phyloP scores from a whole-genome alignment of 2,329 filamentous ascomycete species.

The Penicillium sp. region DNA sequence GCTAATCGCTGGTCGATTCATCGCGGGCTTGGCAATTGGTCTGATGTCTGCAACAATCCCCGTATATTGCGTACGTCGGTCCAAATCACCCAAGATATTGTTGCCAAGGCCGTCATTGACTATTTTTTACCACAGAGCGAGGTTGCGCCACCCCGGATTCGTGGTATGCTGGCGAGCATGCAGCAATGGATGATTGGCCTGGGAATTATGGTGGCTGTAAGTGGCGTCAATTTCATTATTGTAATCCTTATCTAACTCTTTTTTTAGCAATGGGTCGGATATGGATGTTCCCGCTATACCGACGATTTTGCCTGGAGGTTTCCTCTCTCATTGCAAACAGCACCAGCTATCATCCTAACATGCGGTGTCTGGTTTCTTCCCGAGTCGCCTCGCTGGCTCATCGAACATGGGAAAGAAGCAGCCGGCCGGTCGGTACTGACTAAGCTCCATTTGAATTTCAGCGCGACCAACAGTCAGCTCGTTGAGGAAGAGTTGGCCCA shows the following conservation, averaged over 20 bases:
- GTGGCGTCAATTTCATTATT: slow-evolving; percentile 17
- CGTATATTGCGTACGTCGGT: slow-evolving; percentile 44
- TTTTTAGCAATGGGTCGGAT: slow-evolving; percentile 50
- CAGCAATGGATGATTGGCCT: slow-evolving; percentile 50
- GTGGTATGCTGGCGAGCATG: slow-evolving; percentile 43
- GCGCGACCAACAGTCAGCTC: slow-evolving; percentile 29
- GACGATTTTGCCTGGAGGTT: slow-evolving; percentile 38
- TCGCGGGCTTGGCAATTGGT: slow-evolving; percentile 53
- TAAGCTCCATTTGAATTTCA: slow-evolving; percentile 33
- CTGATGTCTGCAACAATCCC: slow-evolving; percentile 50
- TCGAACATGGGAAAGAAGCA: slow-evolving; percentile 38
- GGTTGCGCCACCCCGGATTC: slow-evolving; percentile 39
- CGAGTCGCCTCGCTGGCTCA: slow-evolving; percentile 39
- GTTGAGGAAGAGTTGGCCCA: slow-evolving; percentile 45
- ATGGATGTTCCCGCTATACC: slow-evolving; percentile 41
- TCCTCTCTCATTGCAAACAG: slow-evolving; percentile 35
- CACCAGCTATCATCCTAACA: slow-evolving; percentile 42
- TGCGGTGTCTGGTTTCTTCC: slow-evolving; percentile 35
- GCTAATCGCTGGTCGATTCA: slow-evolving; percentile 52
- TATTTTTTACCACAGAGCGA: slow-evolving; percentile 30
- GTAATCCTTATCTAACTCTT: neutral
- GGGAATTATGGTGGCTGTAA: slow-evolving; percentile 44
- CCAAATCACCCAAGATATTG: neutral
- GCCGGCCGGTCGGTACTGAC: slow-evolving; percentile 36
- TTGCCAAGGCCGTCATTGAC: neutral